Evolutionary conservation across 2,329 filamentous ascomycete genomes (phyloP), one percentile per base, ranked within the genome.

Genomic region (Dothideomycetidae sp.): DNA sequence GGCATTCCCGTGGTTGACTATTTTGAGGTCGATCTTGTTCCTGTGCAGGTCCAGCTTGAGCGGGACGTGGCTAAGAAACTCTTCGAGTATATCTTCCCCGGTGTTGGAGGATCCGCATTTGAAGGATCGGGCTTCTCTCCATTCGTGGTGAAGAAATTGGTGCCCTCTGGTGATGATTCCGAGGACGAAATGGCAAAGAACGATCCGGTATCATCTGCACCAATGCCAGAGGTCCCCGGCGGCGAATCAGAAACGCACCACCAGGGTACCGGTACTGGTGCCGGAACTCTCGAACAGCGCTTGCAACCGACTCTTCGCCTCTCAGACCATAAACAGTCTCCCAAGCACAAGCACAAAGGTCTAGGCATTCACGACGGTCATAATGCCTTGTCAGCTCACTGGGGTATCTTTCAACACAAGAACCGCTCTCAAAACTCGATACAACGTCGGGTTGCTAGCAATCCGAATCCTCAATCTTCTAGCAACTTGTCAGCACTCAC

Each of bases 51-150:
- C 14, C 90, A 98, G 55, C 67, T 98, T 23, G 90, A 98, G 58
- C 79, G 78, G 23, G 86, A 96, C 49, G 78, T 93, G 33, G 88
- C 86, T 31, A 88, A 92, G 61, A 84, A 80, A 48, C 66, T 98
- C 2, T 93, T 98, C 48, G 86, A 94, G 60, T 98, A 98, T 58
- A 84, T 98, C 48, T 98, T 98, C 64, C 92, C 90, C 0, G 83
- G 81, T 9, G 73, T 82, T 48, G 77, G 77, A 56, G 59, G 55
- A 48, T 61, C 58, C 39, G 57, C 54, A 10, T 57, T 52, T 15
- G 63, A 63, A 33, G 59, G 60, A 19, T 71, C 70, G 41, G 68
- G 68, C 23, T 73, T 75, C 37, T 76, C 75, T 4, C 74, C 78
- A 0, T 75, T 78, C 53, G 58, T 70, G 54, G 61, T 71, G 37